phyloP scores from a whole-genome alignment of 495 filamentous ascomycete genomes.

The Lichenothelia convexa region DNA sequence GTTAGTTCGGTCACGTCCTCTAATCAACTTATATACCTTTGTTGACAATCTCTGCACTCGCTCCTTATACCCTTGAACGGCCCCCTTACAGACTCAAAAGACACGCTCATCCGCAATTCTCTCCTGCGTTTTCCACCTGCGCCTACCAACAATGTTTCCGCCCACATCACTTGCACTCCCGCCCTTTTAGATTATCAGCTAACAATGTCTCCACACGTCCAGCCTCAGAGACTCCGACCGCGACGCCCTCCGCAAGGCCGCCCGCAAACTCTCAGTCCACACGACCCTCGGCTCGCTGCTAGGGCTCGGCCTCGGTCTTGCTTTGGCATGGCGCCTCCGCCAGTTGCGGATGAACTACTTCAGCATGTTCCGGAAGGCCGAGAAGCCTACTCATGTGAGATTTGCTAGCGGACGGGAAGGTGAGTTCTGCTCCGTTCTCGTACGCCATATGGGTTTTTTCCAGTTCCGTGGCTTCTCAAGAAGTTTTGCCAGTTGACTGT shows the following conservation, averaged over 20 bases:
- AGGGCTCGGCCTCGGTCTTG: constrained; percentile 39
- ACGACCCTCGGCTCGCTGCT: constrained; percentile 38
- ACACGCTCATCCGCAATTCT: no score
- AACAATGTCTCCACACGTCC: no score
- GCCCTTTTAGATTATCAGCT: no score
- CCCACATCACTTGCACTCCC: no score
- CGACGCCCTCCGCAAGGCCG: constrained; percentile 34
- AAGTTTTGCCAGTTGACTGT: no score
- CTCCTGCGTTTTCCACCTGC: no score
- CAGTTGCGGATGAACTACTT: constrained; percentile 36
- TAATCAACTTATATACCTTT: neutral
- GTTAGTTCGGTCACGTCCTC: constrained; percentile 5
- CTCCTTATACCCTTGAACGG: neutral
- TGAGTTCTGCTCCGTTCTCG: no score
- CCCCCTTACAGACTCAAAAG: neutral
- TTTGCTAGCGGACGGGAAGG: constrained; percentile 42
- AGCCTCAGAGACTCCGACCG: constrained; percentile 40
- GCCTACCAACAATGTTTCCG: no score
- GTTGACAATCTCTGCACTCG: constrained; percentile 2
- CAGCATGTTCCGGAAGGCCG: constrained; percentile 35
- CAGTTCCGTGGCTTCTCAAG: no score
- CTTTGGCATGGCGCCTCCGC: constrained; percentile 37
- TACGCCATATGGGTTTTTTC: no score
- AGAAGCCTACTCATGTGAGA: constrained; percentile 40
- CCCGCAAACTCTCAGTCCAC: constrained; percentile 31